Percentiles rank a stretch among this genome's conserved stretches.
phyloP scores from a whole-genome alignment of 140 eudicot genomes.

The Eryngium alpinum region DNA sequence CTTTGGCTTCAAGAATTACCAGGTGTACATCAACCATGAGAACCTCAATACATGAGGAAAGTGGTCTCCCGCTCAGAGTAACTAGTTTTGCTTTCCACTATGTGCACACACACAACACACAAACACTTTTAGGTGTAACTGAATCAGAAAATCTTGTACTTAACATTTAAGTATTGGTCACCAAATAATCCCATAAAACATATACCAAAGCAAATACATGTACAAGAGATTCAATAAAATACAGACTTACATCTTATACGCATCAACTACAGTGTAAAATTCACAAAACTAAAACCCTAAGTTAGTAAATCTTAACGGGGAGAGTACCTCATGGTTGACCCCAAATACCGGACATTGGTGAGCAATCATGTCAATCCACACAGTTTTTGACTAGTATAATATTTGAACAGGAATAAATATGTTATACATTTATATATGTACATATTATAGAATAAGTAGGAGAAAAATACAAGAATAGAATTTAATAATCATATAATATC shows the following conservation, averaged over 20 bases:
- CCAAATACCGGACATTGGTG: constrained; percentile 91
- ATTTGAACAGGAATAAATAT: too few relatives aligned
- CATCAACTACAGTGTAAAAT: constrained; percentile 78
- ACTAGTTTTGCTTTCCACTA: neutral
- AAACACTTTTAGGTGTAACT: too few relatives aligned
- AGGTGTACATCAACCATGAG: constrained; percentile 92
- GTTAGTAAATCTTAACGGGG: neutral
- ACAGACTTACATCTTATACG: constrained; percentile 75
- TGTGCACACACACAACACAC: too few relatives aligned
- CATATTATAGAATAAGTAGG: too few relatives aligned
- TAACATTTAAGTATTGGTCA: too few relatives aligned
- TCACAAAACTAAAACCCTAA: neutral
- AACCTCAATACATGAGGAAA: constrained; percentile 38
- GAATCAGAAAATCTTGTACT: too few relatives aligned
- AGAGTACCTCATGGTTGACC: constrained; percentile 84
- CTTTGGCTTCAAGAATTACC: constrained; percentile 38
- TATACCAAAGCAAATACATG: too few relatives aligned
- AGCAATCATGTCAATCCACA: constrained; percentile 96
- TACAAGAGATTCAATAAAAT: constrained; percentile 1
- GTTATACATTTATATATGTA: too few relatives aligned
- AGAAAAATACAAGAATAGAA: too few relatives aligned
- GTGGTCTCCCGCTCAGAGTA: neutral
- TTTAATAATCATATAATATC: too few relatives aligned
- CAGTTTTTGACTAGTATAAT: constrained; percentile 76
- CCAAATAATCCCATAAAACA: too few relatives aligned